These are phyloP conservation scores for Dionaea muscipula DNA, from an alignment of 179 eudicot genomes.

Conservation along the genomic window DNA sequence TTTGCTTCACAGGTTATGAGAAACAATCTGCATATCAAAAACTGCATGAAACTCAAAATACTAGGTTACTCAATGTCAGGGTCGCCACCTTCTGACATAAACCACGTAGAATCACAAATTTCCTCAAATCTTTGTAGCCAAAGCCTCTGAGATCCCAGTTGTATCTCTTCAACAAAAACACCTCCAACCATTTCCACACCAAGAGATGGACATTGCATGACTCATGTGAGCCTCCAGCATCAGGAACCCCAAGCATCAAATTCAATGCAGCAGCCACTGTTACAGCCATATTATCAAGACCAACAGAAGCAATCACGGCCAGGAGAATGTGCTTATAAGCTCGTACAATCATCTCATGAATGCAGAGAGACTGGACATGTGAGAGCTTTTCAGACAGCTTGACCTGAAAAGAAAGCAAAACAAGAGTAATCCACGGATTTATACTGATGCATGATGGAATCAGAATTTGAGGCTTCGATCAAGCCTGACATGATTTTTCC, in stretches of 20 bases:
- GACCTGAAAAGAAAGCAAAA: slow-evolving; percentile 44
- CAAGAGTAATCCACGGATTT: slow-evolving; percentile 1
- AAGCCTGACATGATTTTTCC: too few species aligned
- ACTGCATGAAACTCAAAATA: too few species aligned
- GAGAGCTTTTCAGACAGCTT: slow-evolving; percentile 92
- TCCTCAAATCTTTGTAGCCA: slow-evolving; percentile 76
- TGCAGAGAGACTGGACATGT: slow-evolving; percentile 95
- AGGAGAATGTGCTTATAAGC: slow-evolving; percentile 93
- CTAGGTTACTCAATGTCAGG: neutral
- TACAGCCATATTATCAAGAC: slow-evolving; percentile 53
- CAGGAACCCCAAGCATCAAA: slow-evolving; percentile 78
- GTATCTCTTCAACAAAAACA: slow-evolving; percentile 68
- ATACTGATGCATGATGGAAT: neutral
- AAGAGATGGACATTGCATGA: slow-evolving; percentile 41
- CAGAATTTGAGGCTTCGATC: too few species aligned
- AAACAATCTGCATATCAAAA: too few species aligned
- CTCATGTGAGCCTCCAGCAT: slow-evolving; percentile 24
- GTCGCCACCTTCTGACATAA: slow-evolving; percentile 78
- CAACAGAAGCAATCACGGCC: slow-evolving; percentile 80
- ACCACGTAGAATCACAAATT: slow-evolving; percentile 91
- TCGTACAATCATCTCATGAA: slow-evolving; percentile 98
- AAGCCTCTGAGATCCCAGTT: slow-evolving; percentile 73
- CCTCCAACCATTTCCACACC: slow-evolving; percentile 75
- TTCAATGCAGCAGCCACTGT: slow-evolving; percentile 74
- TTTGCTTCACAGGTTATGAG: too few species aligned